Percentiles rank a stretch among this genome's conserved stretches.
These are phyloP conservation scores for Alternaria hordeiaustralica DNA, from an alignment of 2,329 filamentous ascomycete genomes.

Conservation along the genomic window DNA sequence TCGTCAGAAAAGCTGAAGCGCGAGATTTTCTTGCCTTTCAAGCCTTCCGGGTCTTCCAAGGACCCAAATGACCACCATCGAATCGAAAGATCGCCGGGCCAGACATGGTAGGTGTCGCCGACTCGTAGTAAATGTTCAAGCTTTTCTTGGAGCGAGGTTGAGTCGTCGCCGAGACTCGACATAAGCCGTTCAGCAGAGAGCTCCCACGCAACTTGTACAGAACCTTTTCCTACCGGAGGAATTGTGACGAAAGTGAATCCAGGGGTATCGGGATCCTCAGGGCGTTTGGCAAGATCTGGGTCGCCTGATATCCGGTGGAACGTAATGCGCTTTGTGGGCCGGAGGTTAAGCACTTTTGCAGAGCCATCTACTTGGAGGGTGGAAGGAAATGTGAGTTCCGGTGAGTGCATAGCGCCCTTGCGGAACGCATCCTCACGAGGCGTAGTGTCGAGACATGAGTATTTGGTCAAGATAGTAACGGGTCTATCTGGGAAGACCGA, in stretches of 20 bases:
- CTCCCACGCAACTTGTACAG: conserved; percentile 13
- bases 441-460: conserved; percentile 17
- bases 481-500: conserved; percentile 11
- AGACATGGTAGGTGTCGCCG: conserved; percentile 14
- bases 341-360: conserved; percentile 14
- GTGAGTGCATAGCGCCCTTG: conserved; percentile 14
- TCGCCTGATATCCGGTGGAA: conserved; percentile 12
- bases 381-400: conserved; percentile 8
- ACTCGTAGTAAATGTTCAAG: conserved; percentile 13
- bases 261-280: conserved; percentile 12
- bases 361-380: conserved; percentile 13
- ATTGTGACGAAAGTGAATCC: conserved; percentile 16
- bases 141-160: conserved; percentile 13
- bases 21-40: conserved; percentile 16
- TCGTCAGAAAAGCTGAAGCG: conserved; percentile 13
- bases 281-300: conserved; percentile 13
- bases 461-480: conserved; percentile 17
- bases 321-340: conserved; percentile 12
- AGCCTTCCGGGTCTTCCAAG: conserved; percentile 13
- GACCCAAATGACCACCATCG: conserved; percentile 17
- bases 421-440: conserved; percentile 13
- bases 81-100: conserved; percentile 10
- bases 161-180: conserved; percentile 11
- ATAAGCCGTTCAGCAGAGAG: conserved; percentile 10
- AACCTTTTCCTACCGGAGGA: conserved; percentile 12